A percentile compares a stretch with the other conserved stretches of the same genome.
Conservation (phyloP, 176 grass and related monocot species). For the Oryza meridionalis region DNA sequence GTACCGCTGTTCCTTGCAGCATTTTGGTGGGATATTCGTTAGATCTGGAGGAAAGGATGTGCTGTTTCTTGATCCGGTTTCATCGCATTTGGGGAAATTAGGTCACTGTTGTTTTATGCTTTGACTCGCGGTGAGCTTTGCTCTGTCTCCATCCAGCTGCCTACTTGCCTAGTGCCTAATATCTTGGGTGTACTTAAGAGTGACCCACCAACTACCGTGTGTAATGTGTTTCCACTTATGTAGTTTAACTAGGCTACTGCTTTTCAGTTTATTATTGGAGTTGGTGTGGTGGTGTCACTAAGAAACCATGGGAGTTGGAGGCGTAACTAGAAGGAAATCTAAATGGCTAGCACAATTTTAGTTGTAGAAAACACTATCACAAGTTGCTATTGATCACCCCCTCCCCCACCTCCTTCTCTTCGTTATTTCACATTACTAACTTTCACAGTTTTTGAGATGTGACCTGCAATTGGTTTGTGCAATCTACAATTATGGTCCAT, state of each 20-base stretch:
- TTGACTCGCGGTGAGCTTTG: constrained; percentile 8
- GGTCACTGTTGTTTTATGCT: constrained; percentile 12
- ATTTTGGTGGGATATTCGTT: neutral
- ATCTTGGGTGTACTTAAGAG: neutral
- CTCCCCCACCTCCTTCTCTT: neutral
- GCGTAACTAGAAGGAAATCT: constrained; percentile 20
- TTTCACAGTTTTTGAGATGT: neutral
- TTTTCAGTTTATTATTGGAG: constrained; percentile 26
- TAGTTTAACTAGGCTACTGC: constrained; percentile 18
- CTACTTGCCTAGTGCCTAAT: constrained; percentile 18
- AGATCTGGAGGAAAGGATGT: constrained; percentile 13
- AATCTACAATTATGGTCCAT: neutral
- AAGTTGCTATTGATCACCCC: neutral
- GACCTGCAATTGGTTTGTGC: neutral
- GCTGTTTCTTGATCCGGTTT: constrained; percentile 4
- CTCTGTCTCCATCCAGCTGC: neutral
- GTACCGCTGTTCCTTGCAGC: neutral
- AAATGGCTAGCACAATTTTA: neutral
- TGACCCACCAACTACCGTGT: neutral
- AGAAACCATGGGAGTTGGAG: neutral
- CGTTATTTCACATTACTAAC: neutral
- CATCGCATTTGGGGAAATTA: neutral
- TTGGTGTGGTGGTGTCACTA: constrained; percentile 3
- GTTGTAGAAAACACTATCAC: neutral
- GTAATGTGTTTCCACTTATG: constrained; percentile 44